Conservation (phyloP, 108 stramenopile species). For the Aurantiochytrium sp. region DNA sequence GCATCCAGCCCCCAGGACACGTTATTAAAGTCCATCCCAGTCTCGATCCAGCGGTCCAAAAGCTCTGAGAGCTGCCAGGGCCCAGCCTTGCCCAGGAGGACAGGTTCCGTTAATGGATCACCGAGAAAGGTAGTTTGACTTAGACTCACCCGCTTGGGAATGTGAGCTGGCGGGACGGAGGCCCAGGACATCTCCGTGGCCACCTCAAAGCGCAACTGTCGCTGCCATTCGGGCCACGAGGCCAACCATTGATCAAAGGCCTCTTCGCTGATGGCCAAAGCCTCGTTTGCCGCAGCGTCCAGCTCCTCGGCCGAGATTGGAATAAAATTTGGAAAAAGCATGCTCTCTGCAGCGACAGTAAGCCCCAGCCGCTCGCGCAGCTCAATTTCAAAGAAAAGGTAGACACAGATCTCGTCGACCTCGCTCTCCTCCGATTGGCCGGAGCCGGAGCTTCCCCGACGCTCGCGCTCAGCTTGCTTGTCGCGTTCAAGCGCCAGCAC, state of each 20-base stretch:
- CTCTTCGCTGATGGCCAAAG: neutral
- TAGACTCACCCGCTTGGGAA: neutral
- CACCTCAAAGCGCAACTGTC: neutral
- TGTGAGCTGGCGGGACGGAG: neutral
- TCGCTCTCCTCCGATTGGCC: neutral
- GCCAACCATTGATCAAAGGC: neutral
- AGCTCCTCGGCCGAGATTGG: neutral
- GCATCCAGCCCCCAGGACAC: neutral
- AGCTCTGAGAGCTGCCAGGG: neutral
- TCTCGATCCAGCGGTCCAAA: neutral
- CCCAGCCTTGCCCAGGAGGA: neutral
- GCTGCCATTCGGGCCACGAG: neutral
- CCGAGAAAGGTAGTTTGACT: neutral
- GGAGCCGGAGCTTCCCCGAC: neutral
- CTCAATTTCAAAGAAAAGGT: neutral
- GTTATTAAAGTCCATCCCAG: neutral
- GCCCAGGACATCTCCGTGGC: neutral
- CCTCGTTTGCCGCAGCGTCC: neutral
- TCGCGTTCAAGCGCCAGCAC: neutral
- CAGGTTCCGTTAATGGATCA: neutral
- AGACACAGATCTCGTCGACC: conserved; percentile 3
- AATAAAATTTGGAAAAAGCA: neutral
- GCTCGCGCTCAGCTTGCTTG: neutral
- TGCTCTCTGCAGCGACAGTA: neutral
- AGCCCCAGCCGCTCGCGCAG: neutral